Evolutionary conservation across 2,329 filamentous ascomycete genomes (phyloP).

Genomic region (Neoascochyta sp.): DNA sequence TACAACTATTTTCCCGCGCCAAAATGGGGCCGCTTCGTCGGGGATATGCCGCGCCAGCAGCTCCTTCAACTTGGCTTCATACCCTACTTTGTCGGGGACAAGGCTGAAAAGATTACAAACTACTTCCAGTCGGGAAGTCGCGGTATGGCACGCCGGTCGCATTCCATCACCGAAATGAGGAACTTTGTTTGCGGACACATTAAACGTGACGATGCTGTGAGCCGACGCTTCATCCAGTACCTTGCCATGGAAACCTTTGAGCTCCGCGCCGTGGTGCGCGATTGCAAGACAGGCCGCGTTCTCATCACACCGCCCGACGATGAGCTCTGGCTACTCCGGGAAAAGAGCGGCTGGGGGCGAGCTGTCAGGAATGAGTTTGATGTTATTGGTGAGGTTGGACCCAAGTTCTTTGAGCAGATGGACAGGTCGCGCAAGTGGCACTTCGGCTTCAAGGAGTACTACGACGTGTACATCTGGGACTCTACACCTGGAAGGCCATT

Average conservation of each 20-base stretch:
- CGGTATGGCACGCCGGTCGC: slow-evolving; percentile 30
- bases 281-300: slow-evolving; percentile 40
- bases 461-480: slow-evolving; percentile 45
- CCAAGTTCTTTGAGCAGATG: slow-evolving; percentile 42
- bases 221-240: slow-evolving; percentile 44
- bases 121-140: slow-evolving; percentile 34
- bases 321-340: slow-evolving; percentile 40
- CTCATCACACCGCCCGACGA: slow-evolving; percentile 38
- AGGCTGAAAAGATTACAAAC: slow-evolving; percentile 33
- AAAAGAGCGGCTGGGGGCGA: slow-evolving; percentile 40
- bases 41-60: slow-evolving; percentile 39
- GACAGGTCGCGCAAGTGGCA: slow-evolving; percentile 37
- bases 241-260: slow-evolving; percentile 39
- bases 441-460: slow-evolving; percentile 44
- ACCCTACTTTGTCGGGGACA: slow-evolving; percentile 34
- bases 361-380: slow-evolving; percentile 41
- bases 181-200: slow-evolving; percentile 45
- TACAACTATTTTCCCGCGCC: slow-evolving; percentile 49
- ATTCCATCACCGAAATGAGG: slow-evolving; percentile 36
- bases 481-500: slow-evolving; percentile 32
- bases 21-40: slow-evolving; percentile 45
- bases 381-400: slow-evolving; percentile 33
- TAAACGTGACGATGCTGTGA: slow-evolving; percentile 42
- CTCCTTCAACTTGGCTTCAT: slow-evolving; percentile 43
- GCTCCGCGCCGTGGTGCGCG: slow-evolving; percentile 42